Conservation (phyloP, 2,329 filamentous ascomycete species). For the Fusarium pseudocircinatum region DNA sequence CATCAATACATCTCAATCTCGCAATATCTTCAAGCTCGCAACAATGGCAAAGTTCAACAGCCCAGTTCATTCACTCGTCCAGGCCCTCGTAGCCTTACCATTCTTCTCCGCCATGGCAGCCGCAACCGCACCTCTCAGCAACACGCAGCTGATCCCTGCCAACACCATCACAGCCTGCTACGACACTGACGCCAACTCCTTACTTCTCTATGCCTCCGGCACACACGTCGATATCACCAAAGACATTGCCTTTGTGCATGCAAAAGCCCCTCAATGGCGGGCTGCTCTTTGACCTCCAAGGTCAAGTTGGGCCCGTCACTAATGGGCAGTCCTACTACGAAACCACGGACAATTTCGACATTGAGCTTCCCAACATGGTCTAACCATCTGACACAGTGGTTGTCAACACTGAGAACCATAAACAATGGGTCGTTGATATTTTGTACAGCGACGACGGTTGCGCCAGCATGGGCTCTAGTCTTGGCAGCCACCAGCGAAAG, state of each 20-base stretch:
- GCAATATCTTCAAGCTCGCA: neutral
- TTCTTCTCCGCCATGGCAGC: neutral
- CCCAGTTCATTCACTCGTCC: neutral
- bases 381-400: neutral
- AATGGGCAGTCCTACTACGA: neutral
- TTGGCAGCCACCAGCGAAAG: neutral
- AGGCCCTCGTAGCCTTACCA: neutral
- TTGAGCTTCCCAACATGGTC: neutral
- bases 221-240: neutral
- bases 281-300: neutral
- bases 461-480: neutral
- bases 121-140: neutral
- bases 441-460: neutral
- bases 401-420: neutral
- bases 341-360: neutral
- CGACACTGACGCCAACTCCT: neutral
- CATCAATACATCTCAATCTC: neutral
- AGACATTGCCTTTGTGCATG: neutral
- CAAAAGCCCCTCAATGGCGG: neutral
- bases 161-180: neutral
- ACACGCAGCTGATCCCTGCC: neutral
- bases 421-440: neutral
- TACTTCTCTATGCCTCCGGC: neutral
- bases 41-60: neutral
- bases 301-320: neutral